phyloP scores from a whole-genome alignment of 2,329 filamentous ascomycete genomes.

The Claviceps sorghi region DNA sequence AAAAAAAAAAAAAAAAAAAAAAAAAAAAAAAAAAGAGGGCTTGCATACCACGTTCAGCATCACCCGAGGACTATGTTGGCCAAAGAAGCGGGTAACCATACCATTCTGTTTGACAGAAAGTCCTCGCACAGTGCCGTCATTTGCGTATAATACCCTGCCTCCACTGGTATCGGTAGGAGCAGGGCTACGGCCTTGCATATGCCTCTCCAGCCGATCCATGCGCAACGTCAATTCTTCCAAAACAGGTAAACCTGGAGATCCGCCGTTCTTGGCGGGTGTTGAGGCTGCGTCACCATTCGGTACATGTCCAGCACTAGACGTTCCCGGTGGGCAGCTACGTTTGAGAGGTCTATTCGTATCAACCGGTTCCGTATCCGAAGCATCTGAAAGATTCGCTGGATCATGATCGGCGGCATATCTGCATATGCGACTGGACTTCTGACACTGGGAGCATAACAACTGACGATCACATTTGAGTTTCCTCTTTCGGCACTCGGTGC shows the following conservation, averaged over 20 bases:
- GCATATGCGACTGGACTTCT: conserved; percentile 39
- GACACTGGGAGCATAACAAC: conserved; percentile 43
- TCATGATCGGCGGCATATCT: conserved; percentile 37
- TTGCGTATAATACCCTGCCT: conserved; percentile 19
- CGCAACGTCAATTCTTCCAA: conserved; percentile 34
- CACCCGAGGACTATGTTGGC: conserved; percentile 37
- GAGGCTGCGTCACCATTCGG: conserved; percentile 13
- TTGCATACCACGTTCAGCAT: conserved; percentile 35
- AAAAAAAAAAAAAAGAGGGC: too few relatives aligned
- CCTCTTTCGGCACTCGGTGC: conserved; percentile 41
- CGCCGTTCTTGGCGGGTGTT: conserved; percentile 19
- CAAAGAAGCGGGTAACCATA: conserved; percentile 34
- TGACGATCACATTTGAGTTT: conserved; percentile 42
- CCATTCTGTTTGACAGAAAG: conserved; percentile 34
- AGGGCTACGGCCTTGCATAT: conserved; percentile 28
- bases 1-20: too few relatives aligned
- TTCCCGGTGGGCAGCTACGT: conserved; percentile 20
- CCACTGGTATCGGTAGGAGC: conserved; percentile 22
- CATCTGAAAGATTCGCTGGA: conserved; percentile 32
- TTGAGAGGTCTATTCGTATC: conserved; percentile 23
- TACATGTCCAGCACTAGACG: conserved; percentile 9
- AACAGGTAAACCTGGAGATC: conserved; percentile 17
- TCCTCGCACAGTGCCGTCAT: conserved; percentile 32
- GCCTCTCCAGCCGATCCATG: conserved; percentile 39
- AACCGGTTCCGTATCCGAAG: conserved; percentile 26